These are phyloP conservation scores for Aspergillus texensis DNA, from an alignment of 2,329 filamentous ascomycete genomes.

Conservation along the genomic window DNA sequence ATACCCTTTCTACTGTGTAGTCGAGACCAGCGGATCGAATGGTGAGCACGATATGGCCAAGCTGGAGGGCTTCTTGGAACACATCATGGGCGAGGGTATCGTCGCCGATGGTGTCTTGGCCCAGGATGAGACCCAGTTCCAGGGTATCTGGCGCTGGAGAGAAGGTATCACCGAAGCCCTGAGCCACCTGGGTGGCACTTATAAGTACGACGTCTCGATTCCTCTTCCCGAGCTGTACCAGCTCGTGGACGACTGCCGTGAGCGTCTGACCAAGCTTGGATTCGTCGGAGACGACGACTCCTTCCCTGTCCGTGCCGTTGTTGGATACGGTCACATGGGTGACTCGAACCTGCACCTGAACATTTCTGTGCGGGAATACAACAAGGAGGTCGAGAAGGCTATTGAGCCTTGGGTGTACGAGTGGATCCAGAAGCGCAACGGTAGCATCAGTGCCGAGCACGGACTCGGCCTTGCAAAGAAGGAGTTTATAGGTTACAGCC, in stretches of 20 bases:
- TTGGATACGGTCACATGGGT: conserved; percentile 98
- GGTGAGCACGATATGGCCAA: conserved; percentile 91
- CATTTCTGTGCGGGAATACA: conserved; percentile 78
- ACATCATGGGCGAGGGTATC: conserved; percentile 85
- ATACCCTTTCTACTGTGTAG: conserved; percentile 91
- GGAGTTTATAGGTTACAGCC: conserved; percentile 90
- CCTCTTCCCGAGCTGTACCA: conserved; percentile 84
- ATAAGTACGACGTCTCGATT: conserved; percentile 98
- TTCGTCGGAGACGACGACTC: conserved; percentile 75
- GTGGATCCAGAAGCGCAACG: conserved; percentile 85
- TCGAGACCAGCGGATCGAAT: conserved; percentile 96
- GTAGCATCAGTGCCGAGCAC: conserved; percentile 96
- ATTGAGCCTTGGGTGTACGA: conserved; percentile 97
- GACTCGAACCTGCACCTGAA: conserved; percentile 96
- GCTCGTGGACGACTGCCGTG: conserved; percentile 82
- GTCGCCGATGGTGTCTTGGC: conserved; percentile 88
- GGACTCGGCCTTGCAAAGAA: conserved; percentile 94
- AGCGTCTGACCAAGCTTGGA: conserved; percentile 71
- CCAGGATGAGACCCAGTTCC: conserved; percentile 88
- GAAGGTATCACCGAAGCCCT: conserved; percentile 90
- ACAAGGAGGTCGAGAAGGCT: conserved; percentile 80
- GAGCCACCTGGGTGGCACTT: conserved; percentile 89
- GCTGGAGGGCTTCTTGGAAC: conserved; percentile 84
- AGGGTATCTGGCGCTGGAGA: conserved; percentile 84
- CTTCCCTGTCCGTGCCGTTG: conserved; percentile 81